Percentiles rank a stretch among this genome's conserved stretches.
Evolutionary conservation across 164 flowering plant genomes (phyloP).

Genomic region (Dillenia suffruticosa): DNA sequence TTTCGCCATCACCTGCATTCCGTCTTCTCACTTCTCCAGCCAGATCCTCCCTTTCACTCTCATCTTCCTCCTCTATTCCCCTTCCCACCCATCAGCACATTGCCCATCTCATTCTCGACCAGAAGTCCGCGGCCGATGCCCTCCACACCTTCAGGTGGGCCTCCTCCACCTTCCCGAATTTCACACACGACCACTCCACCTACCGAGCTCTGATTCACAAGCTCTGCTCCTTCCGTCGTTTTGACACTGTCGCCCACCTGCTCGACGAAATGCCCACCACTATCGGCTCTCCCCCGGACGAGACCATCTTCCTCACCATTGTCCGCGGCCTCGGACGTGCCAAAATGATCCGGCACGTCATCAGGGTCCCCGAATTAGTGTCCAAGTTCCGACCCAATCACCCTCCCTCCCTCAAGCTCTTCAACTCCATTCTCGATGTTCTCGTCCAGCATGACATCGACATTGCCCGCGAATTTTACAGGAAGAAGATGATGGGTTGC

Average conservation of each 20-base stretch:
- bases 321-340: constrained; percentile 68
- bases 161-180: constrained; percentile 42
- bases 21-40: too few relatives aligned
- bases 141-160: constrained; percentile 87
- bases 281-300: constrained; percentile 63
- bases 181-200: constrained; percentile 64
- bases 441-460: constrained; percentile 84
- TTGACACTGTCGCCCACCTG: constrained; percentile 45
- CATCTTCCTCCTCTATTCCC: constrained; percentile 15
- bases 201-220: constrained; percentile 73
- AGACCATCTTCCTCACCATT: constrained; percentile 59
- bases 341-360: constrained; percentile 36
- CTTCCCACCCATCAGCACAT: constrained; percentile 59
- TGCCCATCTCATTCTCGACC: constrained; percentile 59
- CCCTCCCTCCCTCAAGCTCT: constrained; percentile 60
- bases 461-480: constrained; percentile 72
- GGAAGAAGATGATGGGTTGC: constrained; percentile 66
- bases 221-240: constrained; percentile 63
- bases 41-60: background rate
- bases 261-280: constrained; percentile 82
- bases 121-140: constrained; percentile 56
- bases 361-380: constrained; percentile 53
- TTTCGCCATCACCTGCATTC: too few relatives aligned
- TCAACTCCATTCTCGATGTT: constrained; percentile 75
- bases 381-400: constrained; percentile 18